Percentiles rank a stretch among this genome's conserved stretches.
Evolutionary conservation across 176 grass and related monocot genomes (phyloP).

Genomic region (Zoysia japonica): DNA sequence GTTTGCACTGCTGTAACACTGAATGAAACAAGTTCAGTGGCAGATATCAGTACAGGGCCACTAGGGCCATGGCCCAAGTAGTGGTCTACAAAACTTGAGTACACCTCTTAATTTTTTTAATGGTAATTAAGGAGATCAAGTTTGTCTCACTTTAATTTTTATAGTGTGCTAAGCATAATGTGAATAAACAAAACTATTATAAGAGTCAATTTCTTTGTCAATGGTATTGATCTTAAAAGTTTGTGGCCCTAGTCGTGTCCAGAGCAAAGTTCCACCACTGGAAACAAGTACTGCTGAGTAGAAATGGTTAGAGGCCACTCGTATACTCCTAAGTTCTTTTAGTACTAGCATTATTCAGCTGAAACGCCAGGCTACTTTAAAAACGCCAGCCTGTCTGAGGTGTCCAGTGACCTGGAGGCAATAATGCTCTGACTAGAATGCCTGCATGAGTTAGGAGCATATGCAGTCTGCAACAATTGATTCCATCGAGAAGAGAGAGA

Average conservation of each 20-base stretch:
- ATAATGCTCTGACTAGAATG: constrained; percentile 20
- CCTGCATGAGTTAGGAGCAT: background rate
- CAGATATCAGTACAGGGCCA: too few species aligned
- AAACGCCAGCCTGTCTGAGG: constrained; percentile 1
- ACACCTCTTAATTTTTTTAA: too few species aligned
- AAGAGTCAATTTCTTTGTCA: too few species aligned
- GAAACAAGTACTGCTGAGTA: background rate
- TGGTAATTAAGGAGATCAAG: too few species aligned
- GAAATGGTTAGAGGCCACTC: background rate
- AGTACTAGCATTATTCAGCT: background rate
- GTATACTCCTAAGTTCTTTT: background rate
- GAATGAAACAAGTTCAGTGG: background rate
- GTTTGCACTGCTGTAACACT: background rate
- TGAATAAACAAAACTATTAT: too few species aligned
- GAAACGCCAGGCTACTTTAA: constrained; percentile 9
- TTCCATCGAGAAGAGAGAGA: background rate
- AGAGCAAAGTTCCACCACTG: too few species aligned
- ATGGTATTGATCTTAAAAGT: too few species aligned
- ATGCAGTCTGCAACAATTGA: background rate
- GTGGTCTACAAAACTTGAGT: too few species aligned
- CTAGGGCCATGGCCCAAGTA: too few species aligned
- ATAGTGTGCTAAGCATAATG: too few species aligned
- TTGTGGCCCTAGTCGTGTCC: too few species aligned
- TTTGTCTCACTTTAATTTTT: too few species aligned
- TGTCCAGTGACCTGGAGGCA: background rate